Conservation (phyloP, 2,329 filamentous ascomycete species). For the Drechslerella coelobrocha region DNA sequence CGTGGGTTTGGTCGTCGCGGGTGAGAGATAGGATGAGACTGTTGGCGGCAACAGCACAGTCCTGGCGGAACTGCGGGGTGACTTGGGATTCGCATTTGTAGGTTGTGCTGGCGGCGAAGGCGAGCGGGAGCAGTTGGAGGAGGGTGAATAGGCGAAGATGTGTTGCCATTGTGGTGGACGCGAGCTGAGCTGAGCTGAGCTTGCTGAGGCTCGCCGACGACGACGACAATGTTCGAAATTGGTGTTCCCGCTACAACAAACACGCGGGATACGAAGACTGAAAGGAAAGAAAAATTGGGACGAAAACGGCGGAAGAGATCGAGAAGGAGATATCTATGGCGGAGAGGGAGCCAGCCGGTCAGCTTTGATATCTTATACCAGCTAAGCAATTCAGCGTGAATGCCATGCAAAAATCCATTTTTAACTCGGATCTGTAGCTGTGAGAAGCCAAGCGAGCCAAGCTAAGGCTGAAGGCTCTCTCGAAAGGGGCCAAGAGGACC, state of each 20-base stretch:
- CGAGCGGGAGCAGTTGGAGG: slow-evolving; percentile 16
- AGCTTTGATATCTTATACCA: slow-evolving; percentile 5
- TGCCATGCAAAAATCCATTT: neutral
- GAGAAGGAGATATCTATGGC: neutral
- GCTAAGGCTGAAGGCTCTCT: slow-evolving; percentile 1
- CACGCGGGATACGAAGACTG: neutral
- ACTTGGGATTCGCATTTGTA: slow-evolving; percentile 38
- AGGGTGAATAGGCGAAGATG: slow-evolving; percentile 24
- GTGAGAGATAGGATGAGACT: slow-evolving; percentile 36
- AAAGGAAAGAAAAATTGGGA: neutral
- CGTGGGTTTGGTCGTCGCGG: slow-evolving; percentile 27
- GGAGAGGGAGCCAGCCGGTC: neutral
- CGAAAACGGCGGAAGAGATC: neutral
- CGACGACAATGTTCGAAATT: neutral
- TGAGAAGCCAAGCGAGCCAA: neutral
- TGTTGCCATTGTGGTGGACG: slow-evolving; percentile 46
- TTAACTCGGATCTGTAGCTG: neutral
- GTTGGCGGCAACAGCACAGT: slow-evolving; percentile 34
- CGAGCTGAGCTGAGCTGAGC: neutral
- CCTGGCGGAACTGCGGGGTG: slow-evolving; percentile 27
- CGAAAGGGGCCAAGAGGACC: neutral
- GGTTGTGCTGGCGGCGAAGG: slow-evolving; percentile 31
- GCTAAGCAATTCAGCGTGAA: neutral
- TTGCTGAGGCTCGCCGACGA: neutral
- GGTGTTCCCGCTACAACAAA: too few species aligned